Evolutionary conservation across 352 stramenopile species (phyloP), one percentile per base, ranked within the genome.

Genomic region (Globisporangium nodosum): DNA sequence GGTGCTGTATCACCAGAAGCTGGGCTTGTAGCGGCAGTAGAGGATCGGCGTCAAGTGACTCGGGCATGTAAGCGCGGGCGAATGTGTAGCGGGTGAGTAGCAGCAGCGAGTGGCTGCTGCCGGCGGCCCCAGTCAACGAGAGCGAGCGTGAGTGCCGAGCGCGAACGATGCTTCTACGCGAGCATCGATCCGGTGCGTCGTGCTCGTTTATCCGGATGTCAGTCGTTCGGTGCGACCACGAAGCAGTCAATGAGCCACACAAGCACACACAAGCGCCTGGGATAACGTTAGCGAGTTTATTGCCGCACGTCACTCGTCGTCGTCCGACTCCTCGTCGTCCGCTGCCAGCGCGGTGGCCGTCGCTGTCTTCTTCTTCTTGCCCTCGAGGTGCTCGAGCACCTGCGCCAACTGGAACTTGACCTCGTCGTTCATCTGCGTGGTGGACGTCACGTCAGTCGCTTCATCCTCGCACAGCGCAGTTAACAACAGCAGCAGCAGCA

Each of bases 321-420:
- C 56, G 0, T 60, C 55, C 11, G 42, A 20, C 9, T 54, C 30
- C 21, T 54, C 59, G 0, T 54, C 53, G 2, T 42, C 49, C 1
- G 20, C 20, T 18, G 45, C 20, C 43, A 16, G n/a, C n/a, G 20
- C 45, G 20, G 45, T 5, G 37, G 3, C 37, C 37, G 11, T n/a
- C 37, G 11, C 3, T 4, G 8, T 49, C 47, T 33, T 53, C 55
- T 15, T 49, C 55, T 64, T 53, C 61, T 75, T 71, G 62, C 63
- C 68, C 61, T 91, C 68, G 61, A 91, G 66, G 70, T 86, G 76
- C 24, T 79, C 78, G 55, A 91, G 69, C 56, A 91, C 81, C 66
- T 91, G 81, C 61, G 68, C 54, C 55, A 91, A 71, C 61, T 91
- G 81, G n/a, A 69, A 74, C 67, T 86, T 87, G 35, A 91, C 77